Percentiles rank a stretch among this genome's conserved stretches.
These are phyloP conservation scores for Tilletiaria anomala DNA, from an alignment of 1,284 basidiomycete genomes.

Conservation along the genomic window DNA sequence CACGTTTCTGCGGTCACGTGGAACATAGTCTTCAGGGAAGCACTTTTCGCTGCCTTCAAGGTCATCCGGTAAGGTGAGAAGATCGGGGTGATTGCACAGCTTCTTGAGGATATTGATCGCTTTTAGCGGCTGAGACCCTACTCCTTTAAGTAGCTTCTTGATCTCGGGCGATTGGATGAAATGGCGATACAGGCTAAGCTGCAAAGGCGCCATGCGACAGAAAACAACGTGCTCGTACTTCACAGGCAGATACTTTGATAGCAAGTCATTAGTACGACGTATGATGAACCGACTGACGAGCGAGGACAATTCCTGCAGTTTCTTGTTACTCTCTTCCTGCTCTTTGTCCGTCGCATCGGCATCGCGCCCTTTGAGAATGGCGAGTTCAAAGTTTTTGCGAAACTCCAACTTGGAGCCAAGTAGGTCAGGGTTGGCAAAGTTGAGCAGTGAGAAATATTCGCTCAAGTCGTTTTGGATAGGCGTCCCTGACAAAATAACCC, in stretches of 20 bases:
- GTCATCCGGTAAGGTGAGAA: slow-evolving; percentile 74
- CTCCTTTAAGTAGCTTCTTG: slow-evolving; percentile 73
- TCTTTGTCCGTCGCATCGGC: slow-evolving; percentile 70
- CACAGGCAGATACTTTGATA: slow-evolving; percentile 94
- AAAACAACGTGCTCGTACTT: slow-evolving; percentile 99
- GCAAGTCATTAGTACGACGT: slow-evolving; percentile 82
- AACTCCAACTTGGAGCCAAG: slow-evolving; percentile 84
- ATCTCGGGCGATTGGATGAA: slow-evolving; percentile 93
- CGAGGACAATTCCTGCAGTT: slow-evolving; percentile 79
- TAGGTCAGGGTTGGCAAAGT: slow-evolving; percentile 92
- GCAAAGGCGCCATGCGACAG: slow-evolving; percentile 75
- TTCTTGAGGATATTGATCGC: slow-evolving; percentile 95
- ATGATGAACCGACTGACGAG: slow-evolving; percentile 95
- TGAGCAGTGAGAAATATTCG: slow-evolving; percentile 89
- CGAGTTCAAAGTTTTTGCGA: slow-evolving; percentile 88
- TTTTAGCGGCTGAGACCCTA: slow-evolving; percentile 86
- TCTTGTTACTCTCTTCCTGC: slow-evolving; percentile 71
- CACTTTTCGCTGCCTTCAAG: slow-evolving; percentile 68
- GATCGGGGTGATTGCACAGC: slow-evolving; percentile 90
- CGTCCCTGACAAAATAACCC: slow-evolving; percentile 90
- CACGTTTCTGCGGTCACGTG: slow-evolving; percentile 41
- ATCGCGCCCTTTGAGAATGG: slow-evolving; percentile 84
- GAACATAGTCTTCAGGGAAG: slow-evolving; percentile 65
- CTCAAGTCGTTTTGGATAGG: slow-evolving; percentile 96
- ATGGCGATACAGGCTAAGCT: slow-evolving; percentile 72